Base-by-base conservation (phyloP, 805 yeast species). In the Lipomyces kockii region DNA sequence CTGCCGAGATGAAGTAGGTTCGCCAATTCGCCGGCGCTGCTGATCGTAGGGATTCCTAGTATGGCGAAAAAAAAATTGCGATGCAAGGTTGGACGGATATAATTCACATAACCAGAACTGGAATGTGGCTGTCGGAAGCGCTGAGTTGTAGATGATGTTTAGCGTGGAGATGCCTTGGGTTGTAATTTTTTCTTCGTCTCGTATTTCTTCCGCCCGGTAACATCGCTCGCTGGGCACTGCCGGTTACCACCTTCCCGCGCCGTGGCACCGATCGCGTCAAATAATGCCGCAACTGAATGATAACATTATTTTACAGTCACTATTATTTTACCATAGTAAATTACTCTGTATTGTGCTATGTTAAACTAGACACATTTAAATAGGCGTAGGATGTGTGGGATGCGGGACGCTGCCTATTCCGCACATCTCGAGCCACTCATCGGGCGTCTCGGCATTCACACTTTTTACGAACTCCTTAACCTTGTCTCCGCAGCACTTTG, bases 351-450 rank as follows among this genome's bases (percentile, higher is more conserved):
- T 43, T 17, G n/a, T 43, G 39, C 20, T 17, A 12, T 14, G 39
- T 29, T 37, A 37, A 37, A 3, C 5, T 37, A 37, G 3, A 11
- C 14, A 3, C 14, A 14, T 43, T 17, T n/a, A 43, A n/a, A 43
- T n/a, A n/a, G 49, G 22, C 3, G 22, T 43, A 43, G 49, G 49
- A 43, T 43, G 22, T 43, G 49, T n/a, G 49, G 49, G 49, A 43
- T n/a, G 49, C 20, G 22, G 22, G 8, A 43, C 9, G 22, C 9
- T 43, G n/a, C n/a, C 17, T 6, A 52, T 25, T 20, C 34, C 55
- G 20, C 55, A 52, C 34, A 52, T 52, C 55, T 52, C 55, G 29
- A 52, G 29, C 55, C 55, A 52, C n/a, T 25, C n/a, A 25, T 52
- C 34, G 3, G 20, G 4, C 17, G 32, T 4, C 20, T 4, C 37